Base-by-base conservation (phyloP, 306 rosid species). In the Rubus parviflorus region DNA sequence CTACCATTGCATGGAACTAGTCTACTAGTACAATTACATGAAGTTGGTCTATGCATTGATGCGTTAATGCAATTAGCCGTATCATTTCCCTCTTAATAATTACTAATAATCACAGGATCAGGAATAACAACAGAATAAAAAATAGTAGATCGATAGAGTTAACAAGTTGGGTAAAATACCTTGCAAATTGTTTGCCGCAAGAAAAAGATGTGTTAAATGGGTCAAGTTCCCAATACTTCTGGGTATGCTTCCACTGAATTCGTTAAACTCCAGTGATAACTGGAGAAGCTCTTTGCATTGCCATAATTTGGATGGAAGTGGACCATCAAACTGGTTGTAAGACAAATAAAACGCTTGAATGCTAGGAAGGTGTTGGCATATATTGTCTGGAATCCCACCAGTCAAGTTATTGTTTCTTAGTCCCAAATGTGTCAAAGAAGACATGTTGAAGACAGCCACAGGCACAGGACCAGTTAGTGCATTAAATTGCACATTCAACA, bases 241-340 rank as follows among this genome's bases (percentile, higher is more conserved):
- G 8, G 75, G 72, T 71, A 81, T 53, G 41, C 64, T 77, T 76
- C 81, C 79, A 10, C 25, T 17, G 22, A 81, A 72, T 1, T 66
- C 19, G 70, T 81, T 81, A 4, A 4, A 7, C 3, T 4, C 2
- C 11, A 81, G 57, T 71, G 35, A 5, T 14, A 76, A 9, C 0
- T 1, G 0, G 13, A 8, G 54, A 47, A 77, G 75, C 56, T 70
- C 10, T 35, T 30, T 38, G 56, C 84, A 69, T 45, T 14, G 64
- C 68, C 65, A 75, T 35, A 75, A 35, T 8, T 51, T 75, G 35
- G 84, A 75, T 23, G 84, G 84, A 70, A 81, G 63, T 45, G 42
- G 35, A 6, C 81, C 78, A 7, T 23, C 25, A 38, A 76, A n/a
- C 13, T 40, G 23, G 35, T 81, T 81, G 41, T 6, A 1, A 20